Evolutionary conservation across 163 green algal species (phyloP).

Genomic region (Prototheca wickerhamii): DNA sequence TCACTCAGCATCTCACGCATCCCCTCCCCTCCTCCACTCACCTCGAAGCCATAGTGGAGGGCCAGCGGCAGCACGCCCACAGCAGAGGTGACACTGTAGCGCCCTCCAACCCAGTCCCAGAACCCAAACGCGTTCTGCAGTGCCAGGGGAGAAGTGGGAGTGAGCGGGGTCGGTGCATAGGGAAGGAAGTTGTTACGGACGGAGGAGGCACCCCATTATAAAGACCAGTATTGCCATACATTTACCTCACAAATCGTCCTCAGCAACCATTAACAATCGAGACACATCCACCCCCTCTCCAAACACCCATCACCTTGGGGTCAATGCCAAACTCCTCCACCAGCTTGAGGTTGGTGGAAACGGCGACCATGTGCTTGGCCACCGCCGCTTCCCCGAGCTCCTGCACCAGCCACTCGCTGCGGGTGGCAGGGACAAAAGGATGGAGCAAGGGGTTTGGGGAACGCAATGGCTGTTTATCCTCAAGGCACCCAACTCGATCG

Average conservation of each 20-base stretch:
- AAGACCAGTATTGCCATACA: too few relatives aligned
- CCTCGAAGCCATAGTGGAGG: constrained; percentile 94
- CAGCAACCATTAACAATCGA: background rate
- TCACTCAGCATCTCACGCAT: background rate
- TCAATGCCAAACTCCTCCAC: constrained; percentile 99
- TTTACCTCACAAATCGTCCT: too few relatives aligned
- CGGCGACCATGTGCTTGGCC: constrained; percentile 97
- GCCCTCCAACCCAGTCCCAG: constrained; percentile 97
- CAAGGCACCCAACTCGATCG: background rate
- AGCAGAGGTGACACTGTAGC: constrained; percentile 91
- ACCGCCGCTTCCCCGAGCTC: constrained; percentile 73
- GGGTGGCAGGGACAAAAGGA: constrained; percentile 3
- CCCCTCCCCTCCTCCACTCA: constrained; percentile 6
- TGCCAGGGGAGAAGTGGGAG: background rate
- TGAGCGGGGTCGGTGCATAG: background rate
- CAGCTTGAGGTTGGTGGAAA: constrained; percentile 95
- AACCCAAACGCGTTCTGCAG: constrained; percentile 93
- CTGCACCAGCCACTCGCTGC: constrained; percentile 62
- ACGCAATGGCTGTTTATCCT: background rate
- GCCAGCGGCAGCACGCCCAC: constrained; percentile 93
- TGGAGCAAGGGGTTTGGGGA: background rate
- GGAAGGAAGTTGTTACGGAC: background rate
- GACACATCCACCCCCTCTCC: background rate
- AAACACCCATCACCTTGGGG: constrained; percentile 43
- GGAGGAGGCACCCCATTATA: background rate